These are phyloP conservation scores for Cordyceps militaris DNA, from an alignment of 2,329 filamentous ascomycete genomes.

Conservation along the genomic window DNA sequence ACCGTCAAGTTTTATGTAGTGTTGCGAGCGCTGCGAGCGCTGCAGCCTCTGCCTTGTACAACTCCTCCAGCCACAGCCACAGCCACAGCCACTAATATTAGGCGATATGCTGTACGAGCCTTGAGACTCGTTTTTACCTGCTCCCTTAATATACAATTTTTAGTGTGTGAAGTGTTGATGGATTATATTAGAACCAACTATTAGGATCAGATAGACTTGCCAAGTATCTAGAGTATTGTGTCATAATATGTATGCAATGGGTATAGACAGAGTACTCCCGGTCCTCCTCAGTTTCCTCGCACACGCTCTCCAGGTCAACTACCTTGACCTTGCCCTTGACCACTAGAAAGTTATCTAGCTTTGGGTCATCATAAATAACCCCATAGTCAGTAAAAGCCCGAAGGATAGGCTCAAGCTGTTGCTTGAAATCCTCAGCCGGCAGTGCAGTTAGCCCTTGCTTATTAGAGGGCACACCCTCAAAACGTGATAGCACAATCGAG, in stretches of 20 bases:
- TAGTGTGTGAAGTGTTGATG: too few relatives aligned
- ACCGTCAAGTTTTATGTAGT: too few relatives aligned
- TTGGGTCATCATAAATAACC: background rate
- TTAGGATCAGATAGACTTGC: background rate
- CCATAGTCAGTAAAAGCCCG: background rate
- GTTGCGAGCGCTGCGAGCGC: too few relatives aligned
- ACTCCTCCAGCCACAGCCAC: too few relatives aligned
- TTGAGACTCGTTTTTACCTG: too few relatives aligned
- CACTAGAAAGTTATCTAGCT: background rate
- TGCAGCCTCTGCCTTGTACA: too few relatives aligned
- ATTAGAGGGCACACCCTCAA: background rate
- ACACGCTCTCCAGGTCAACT: slow-evolving; percentile 1
- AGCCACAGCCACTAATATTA: too few relatives aligned
- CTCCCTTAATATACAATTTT: too few relatives aligned
- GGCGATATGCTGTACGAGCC: too few relatives aligned
- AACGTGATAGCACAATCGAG: background rate
- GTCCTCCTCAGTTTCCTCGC: background rate
- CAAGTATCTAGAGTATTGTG: background rate
- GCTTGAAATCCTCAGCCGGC: background rate
- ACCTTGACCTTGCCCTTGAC: background rate
- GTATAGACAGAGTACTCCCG: background rate
- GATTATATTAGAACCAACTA: too few relatives aligned
- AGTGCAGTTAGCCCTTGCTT: background rate
- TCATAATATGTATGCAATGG: background rate
- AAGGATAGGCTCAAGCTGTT: background rate